Evolutionary conservation across 2,329 filamentous ascomycete genomes (phyloP).

Genomic region (Sordariomycetes sp.): DNA sequence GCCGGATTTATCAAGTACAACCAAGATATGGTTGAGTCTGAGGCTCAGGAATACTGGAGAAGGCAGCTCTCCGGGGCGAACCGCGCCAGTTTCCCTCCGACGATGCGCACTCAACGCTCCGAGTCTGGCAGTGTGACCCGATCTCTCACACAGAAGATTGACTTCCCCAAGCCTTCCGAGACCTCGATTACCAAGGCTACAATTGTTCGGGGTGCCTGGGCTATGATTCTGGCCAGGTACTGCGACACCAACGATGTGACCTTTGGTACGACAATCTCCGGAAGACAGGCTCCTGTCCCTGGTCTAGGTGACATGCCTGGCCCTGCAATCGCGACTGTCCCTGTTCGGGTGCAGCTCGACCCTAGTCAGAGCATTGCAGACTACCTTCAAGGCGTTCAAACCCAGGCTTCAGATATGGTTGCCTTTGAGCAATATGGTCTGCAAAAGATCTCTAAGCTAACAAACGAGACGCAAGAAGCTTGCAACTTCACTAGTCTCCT

Average conservation of each 20-base stretch:
- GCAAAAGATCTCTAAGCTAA: slow-evolving; percentile 9
- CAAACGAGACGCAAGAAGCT: slow-evolving; percentile 4
- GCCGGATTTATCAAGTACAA: slow-evolving; percentile 32
- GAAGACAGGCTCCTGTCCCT: slow-evolving; percentile 12
- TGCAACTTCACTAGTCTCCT: slow-evolving; percentile 10
- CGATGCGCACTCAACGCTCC: not conserved
- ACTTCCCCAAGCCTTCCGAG: slow-evolving; percentile 7
- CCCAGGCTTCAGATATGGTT: slow-evolving; percentile 7
- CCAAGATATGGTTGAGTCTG: slow-evolving; percentile 14
- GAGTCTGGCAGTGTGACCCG: not conserved
- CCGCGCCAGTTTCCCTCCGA: slow-evolving; percentile 6
- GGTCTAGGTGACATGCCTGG: slow-evolving; percentile 11
- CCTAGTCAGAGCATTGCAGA: not conserved
- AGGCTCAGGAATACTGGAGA: slow-evolving; percentile 1
- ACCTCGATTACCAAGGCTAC: slow-evolving; percentile 9
- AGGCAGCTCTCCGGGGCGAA: slow-evolving; percentile 4
- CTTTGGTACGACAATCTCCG: slow-evolving; percentile 14
- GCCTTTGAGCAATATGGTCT: slow-evolving; percentile 11
- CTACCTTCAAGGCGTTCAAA: slow-evolving; percentile 4
- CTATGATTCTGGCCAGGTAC: slow-evolving; percentile 10
- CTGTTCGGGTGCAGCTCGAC: slow-evolving; percentile 1
- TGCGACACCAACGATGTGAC: slow-evolving; percentile 8
- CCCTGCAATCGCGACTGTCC: slow-evolving; percentile 8
- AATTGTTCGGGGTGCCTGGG: slow-evolving; percentile 10
- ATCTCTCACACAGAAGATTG: not conserved